Evolutionary conservation across 441 rosid species (phyloP).

Genomic region (Lepidium campestre): DNA sequence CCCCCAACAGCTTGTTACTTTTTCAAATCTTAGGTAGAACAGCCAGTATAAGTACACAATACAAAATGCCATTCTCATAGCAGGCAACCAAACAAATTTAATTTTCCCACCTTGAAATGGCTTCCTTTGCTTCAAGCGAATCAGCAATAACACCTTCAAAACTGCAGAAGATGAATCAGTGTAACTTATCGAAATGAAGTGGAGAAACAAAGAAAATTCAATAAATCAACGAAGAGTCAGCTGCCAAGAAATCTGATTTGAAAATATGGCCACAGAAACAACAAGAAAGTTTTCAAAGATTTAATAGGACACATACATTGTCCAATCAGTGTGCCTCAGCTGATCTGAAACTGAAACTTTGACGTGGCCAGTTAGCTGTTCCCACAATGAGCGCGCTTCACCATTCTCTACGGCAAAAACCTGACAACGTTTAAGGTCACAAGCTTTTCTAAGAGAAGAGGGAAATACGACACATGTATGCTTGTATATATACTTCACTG

Average conservation of each 20-base stretch:
- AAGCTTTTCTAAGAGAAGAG: constrained; percentile 31
- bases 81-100: constrained; percentile 15
- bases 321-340: constrained; percentile 71
- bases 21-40: constrained; percentile 8
- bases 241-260: constrained; percentile 8
- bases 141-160: constrained; percentile 86
- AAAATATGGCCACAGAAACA: background rate
- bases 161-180: constrained; percentile 41
- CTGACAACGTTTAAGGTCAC: constrained; percentile 49
- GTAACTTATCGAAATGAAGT: constrained; percentile 8
- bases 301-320: constrained; percentile 50
- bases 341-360: constrained; percentile 48
- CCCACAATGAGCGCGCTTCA: constrained; percentile 58
- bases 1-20: constrained; percentile 4
- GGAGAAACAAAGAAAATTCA: constrained; percentile 11
- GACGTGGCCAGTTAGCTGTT: constrained; percentile 52
- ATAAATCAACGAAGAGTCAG: constrained; percentile 15
- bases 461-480: constrained; percentile 5
- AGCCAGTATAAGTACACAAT: background rate
- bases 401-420: constrained; percentile 65
- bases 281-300: constrained; percentile 8
- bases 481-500: constrained; percentile 7
- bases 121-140: constrained; percentile 82
- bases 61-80: constrained; percentile 14
- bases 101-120: constrained; percentile 58